Conservation (phyloP, 208 protist species). For the Trypanosoma rangeli region DNA sequence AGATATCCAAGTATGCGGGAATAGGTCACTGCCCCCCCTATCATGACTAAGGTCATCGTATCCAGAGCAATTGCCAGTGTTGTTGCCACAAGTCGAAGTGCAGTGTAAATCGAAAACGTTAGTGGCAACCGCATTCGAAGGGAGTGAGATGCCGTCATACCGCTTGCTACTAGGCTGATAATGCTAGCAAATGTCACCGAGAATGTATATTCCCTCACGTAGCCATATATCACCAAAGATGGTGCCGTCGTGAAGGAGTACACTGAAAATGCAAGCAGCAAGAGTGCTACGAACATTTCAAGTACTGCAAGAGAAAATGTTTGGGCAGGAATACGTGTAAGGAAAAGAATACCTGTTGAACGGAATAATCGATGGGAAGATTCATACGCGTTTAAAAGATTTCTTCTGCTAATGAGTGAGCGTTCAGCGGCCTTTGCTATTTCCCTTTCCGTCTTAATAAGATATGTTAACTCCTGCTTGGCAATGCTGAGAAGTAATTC, state of each 20-base stretch:
- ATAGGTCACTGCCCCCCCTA: slow-evolving; percentile 29
- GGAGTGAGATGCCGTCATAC: slow-evolving; percentile 45
- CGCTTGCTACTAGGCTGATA: slow-evolving; percentile 28
- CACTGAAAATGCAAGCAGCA: slow-evolving; percentile 34
- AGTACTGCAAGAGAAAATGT: slow-evolving; percentile 62
- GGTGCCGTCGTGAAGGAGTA: slow-evolving; percentile 29
- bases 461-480: slow-evolving; percentile 62
- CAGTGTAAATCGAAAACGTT: slow-evolving; percentile 6
- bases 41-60: slow-evolving; percentile 42
- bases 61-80: slow-evolving; percentile 34
- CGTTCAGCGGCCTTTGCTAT: slow-evolving; percentile 35
- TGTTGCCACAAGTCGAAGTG: slow-evolving; percentile 11
- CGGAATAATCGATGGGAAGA: slow-evolving; percentile 50
- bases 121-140: slow-evolving; percentile 55
- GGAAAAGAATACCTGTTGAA: slow-evolving; percentile 58
- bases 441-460: slow-evolving; percentile 66
- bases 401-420: slow-evolving; percentile 26
- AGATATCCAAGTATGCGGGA: slow-evolving; percentile 18
- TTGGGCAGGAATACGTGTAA: slow-evolving; percentile 61
- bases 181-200: slow-evolving; percentile 35
- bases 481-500: slow-evolving; percentile 51
- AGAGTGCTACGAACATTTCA: slow-evolving; percentile 40
- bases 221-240: slow-evolving; percentile 25
- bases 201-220: slow-evolving; percentile 35
- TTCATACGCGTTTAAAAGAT: slow-evolving; percentile 30